Conservation (phyloP, 768 basidiomycete species). For the Cubamyces lactineus region DNA sequence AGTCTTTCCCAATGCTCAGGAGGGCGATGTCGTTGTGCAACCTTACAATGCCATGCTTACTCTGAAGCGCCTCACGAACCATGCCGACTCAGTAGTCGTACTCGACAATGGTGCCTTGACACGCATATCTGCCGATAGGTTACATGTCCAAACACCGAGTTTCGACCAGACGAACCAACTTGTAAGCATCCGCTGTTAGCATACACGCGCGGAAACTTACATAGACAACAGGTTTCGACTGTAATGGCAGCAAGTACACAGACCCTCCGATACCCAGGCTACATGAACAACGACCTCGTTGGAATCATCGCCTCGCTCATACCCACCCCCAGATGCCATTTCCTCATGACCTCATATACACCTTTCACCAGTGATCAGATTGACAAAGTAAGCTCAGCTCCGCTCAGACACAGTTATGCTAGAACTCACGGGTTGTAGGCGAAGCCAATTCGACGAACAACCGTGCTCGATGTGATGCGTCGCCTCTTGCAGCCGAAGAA, state of each 20-base stretch:
- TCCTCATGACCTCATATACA: conserved; percentile 98
- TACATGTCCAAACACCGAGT: conserved; percentile 85
- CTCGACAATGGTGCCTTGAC: conserved; percentile 94
- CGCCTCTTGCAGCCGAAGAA: conserved; percentile 97
- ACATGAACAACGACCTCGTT: conserved; percentile 99
- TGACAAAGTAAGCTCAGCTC: conserved; percentile 67
- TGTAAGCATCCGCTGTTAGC: conserved; percentile 43
- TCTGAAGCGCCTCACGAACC: conserved; percentile 90
- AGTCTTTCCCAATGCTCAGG: conserved; percentile 93
- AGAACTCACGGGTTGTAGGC: conserved; percentile 46
- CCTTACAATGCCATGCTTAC: conserved; percentile 97
- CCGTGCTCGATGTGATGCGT: conserved; percentile 98
- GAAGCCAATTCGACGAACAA: conserved; percentile 93
- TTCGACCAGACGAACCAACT: conserved; percentile 94
- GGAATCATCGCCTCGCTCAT: conserved; percentile 96
- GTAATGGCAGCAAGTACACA: conserved; percentile 98
- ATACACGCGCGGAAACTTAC: not conserved
- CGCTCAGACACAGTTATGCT: not conserved
- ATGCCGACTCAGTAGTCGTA: conserved; percentile 97
- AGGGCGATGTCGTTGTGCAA: conserved; percentile 97
- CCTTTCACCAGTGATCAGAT: conserved; percentile 97
- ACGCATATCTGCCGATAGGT: conserved; percentile 88
- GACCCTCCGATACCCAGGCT: conserved; percentile 94
- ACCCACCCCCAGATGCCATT: conserved; percentile 96
- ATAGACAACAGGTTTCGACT: conserved; percentile 75